Percentiles rank a stretch among this genome's conserved stretches.
Conservation (phyloP, 2,329 filamentous ascomycete species). For the Claviceps pusilla region DNA sequence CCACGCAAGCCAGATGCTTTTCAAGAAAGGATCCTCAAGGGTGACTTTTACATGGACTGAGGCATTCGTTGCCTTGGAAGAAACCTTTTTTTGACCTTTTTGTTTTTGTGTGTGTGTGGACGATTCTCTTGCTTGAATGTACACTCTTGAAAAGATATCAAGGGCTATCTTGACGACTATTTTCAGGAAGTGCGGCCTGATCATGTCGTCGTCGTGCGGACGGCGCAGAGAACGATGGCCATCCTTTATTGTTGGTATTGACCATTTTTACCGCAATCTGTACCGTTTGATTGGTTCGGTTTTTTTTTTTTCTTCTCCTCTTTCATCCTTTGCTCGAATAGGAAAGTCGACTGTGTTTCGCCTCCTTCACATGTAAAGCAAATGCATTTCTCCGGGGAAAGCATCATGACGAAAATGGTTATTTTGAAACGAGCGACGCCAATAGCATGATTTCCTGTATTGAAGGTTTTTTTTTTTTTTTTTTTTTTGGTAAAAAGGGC, state of each 20-base stretch:
- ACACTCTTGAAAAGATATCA: too few species aligned
- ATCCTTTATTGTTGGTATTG: not conserved
- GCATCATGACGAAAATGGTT: not conserved
- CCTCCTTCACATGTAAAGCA: not conserved
- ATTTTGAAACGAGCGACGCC: not conserved
- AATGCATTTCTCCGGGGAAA: not conserved
- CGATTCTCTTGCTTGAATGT: not conserved
- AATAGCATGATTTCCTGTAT: not conserved
- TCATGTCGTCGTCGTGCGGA: not conserved
- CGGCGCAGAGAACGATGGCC: not conserved
- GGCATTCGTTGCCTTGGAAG: not conserved
- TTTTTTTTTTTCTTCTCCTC: not conserved
- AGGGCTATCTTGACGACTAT: too few species aligned
- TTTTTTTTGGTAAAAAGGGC: not conserved
- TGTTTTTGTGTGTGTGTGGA: not conserved
- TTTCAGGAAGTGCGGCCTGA: not conserved
- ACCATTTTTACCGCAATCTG: not conserved
- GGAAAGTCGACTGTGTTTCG: not conserved
- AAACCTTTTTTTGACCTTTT: not conserved
- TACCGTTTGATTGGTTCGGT: not conserved
- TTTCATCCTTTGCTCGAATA: not conserved
- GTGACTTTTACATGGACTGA: slow-evolving; percentile 95
- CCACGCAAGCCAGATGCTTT: slow-evolving; percentile 75
- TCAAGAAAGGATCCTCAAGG: slow-evolving; percentile 92
- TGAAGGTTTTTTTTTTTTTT: too few species aligned